Base-by-base conservation (phyloP, 208 protist species). In the Wallacemonas rigidus region DNA sequence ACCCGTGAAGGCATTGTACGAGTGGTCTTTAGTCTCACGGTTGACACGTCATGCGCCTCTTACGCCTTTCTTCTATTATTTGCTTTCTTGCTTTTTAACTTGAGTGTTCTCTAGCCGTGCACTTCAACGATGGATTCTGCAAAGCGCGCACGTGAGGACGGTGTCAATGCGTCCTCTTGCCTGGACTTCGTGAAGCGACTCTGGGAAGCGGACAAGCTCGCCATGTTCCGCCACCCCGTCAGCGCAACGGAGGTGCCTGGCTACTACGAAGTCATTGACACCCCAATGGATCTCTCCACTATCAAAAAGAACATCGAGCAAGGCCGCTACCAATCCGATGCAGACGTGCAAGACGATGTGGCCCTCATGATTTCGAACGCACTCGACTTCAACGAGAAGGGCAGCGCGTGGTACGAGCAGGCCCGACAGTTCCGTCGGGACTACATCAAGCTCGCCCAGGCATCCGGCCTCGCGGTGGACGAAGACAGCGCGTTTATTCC, bases 151-250 rank as follows among this genome's bases (percentile, higher is more conserved):
- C 69, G 79, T 14, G 79, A 82, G 39, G 68, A 55, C 14, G 35
- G 51, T n/a, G 67, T 92, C 15, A 73, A 91, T 50, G 90, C 88
- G 72, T 63, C 77, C 39, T 74, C 82, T 7, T 94, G 88, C 44
- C 78, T 93, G 8, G 76, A 75, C 71, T 94, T 87, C 73, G 69
- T 95, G 9, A 56, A 83, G 36, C 83, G 82, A 48, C 75, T 97
- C 14, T 94, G 90, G 89, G 84, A 86, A 8, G 74, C 79, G 9
- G 92, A 97, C 74, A 82, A 80, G 47, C 79, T 97, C 9, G 76
- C 75, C 44, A 97, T 97, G 92, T 97, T 97, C 68, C 87, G 92
- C 76, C 79, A 93, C 69, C 92, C 92, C 5, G 92, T 97, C 15
- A 92, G 83, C 72, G 79, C 64, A 43, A 85, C 81, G 4, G 90